Evolutionary conservation across 208 protist species (phyloP).

Genomic region (Trypanosoma conorhini): DNA sequence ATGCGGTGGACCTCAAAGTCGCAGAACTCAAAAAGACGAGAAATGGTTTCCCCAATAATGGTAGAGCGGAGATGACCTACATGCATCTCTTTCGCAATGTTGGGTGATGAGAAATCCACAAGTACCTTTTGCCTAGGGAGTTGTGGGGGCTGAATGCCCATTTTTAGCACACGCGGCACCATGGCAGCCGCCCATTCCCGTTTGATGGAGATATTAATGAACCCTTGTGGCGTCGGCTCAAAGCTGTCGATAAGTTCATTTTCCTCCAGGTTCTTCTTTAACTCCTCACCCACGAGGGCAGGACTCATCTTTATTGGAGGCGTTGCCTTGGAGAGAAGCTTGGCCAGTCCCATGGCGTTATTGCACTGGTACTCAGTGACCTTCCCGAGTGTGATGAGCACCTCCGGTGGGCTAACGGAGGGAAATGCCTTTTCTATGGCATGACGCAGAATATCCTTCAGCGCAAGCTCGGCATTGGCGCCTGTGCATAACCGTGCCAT

Average conservation of each 20-base stretch:
- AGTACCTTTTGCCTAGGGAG: conserved; percentile 77
- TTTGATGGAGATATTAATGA: conserved; percentile 92
- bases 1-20: conserved; percentile 94
- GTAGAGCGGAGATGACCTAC: conserved; percentile 98
- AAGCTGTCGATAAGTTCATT: conserved; percentile 87
- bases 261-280: conserved; percentile 73
- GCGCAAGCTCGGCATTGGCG: conserved; percentile 75
- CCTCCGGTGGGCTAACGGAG: conserved; percentile 47
- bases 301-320: conserved; percentile 87
- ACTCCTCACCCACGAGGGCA: conserved; percentile 74
- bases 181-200: conserved; percentile 58
- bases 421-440: conserved; percentile 88
- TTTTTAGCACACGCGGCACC: conserved; percentile 50
- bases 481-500: conserved; percentile 23
- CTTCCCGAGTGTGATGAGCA: conserved; percentile 80
- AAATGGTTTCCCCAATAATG: conserved; percentile 97
- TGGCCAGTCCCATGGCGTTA: conserved; percentile 93
- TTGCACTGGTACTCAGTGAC: conserved; percentile 96
- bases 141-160: conserved; percentile 71
- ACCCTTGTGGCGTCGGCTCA: conserved; percentile 89
- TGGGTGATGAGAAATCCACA: conserved; percentile 98
- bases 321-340: conserved; percentile 76
- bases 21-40: conserved; percentile 94
- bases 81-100: conserved; percentile 99
- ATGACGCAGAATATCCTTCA: conserved; percentile 76